phyloP scores from a whole-genome alignment of 257 asterid genomes.

The Solanum etuberosum region DNA sequence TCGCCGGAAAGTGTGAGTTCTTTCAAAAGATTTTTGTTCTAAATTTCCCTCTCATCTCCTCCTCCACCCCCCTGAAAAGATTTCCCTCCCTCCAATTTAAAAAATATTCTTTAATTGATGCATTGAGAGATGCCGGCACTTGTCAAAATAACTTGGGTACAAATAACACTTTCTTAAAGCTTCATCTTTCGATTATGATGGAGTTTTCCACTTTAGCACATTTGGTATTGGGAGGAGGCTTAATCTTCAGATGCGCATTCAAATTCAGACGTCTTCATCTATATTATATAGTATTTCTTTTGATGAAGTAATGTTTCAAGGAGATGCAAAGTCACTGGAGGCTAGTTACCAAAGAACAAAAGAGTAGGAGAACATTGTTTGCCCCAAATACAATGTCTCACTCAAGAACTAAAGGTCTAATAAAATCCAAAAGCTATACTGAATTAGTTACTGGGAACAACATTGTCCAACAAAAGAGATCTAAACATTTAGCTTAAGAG shows the following conservation, averaged over 20 bases:
- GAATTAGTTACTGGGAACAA: not conserved
- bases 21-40: not conserved
- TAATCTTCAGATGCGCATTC: not conserved
- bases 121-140: not conserved
- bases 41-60: not conserved
- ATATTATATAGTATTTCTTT: not conserved
- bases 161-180: not conserved
- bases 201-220: not conserved
- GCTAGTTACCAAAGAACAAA: not conserved
- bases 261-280: not conserved
- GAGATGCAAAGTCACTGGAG: not conserved
- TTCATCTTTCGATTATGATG: not conserved
- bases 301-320: not conserved
- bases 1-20: slow-evolving; percentile 86
- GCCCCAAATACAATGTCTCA: not conserved
- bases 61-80: not conserved
- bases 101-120: not conserved
- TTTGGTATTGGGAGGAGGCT: not conserved
- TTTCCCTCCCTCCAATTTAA: not conserved
- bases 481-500: not conserved
- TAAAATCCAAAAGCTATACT: not conserved
- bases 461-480: not conserved
- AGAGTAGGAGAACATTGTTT: not conserved
- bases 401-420: not conserved
- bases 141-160: not conserved